Evolutionary conservation across 148 eudicot genomes (phyloP), one percentile per base, ranked within the genome.

Genomic region (Amaranthus hypochondriacus): DNA sequence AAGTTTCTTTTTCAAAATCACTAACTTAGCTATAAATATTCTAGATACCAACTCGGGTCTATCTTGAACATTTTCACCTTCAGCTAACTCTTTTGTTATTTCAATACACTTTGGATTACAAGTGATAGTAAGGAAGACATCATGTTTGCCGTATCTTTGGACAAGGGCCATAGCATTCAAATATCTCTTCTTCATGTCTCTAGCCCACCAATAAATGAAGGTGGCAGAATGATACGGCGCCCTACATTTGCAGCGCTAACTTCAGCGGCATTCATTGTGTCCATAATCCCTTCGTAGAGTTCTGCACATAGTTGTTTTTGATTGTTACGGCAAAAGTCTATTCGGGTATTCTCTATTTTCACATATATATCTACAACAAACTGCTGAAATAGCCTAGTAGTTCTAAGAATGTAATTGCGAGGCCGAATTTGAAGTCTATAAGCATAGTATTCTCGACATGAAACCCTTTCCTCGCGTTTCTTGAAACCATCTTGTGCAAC

Each of bases 101-200:
- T 69, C 62, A 0, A 47, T 54, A 69, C 68, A 76, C 0, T 67
- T 72, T 0, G 74, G 77, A 47, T 73, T 73, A 8, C 74, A 68
- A 9, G 76, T 72, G 67, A 72, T 66, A 1, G 76, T 78, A 0
- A 71, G 2, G 10, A 78, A 78, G 0, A 78, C 0, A 39, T 78
- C 81, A 0, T 62, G 74, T 9, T 78, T 73, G 12, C 73, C 72
- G 43, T 12, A 73, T 2, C 6, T 4, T 28, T 73, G 68, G 0
- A 68, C 74, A 3, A 78, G 9, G 6, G 73, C 3, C 55, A 78
- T 60, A 3, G 71, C 71, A 56, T 77, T 65, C 0, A 77, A 3
- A 15, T 71, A 77, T 1, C 80, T 4, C 0, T 48, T 14, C 3
- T 13, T 5, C 64, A 67, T n/a, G 13, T 75, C 77, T 0, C 73